These are phyloP conservation scores for Cyclotella cryptica DNA, from an alignment of 108 stramenopile species.

Conservation along the genomic window DNA sequence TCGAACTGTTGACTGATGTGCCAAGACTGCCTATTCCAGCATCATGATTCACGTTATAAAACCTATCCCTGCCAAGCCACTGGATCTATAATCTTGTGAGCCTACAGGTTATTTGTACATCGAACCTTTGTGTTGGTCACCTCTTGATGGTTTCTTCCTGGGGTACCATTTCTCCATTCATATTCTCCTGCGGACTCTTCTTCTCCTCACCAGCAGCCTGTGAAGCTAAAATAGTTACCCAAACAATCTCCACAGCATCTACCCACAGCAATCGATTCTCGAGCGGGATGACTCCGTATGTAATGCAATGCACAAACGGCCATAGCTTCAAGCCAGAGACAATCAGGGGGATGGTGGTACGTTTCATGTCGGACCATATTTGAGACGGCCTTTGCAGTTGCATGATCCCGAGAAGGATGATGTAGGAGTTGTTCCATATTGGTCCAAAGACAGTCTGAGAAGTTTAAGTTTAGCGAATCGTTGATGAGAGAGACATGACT, in stretches of 20 bases:
- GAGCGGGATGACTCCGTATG: conserved; percentile 79
- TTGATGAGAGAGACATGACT: neutral
- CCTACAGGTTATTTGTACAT: too few relatives aligned
- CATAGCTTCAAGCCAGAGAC: conserved; percentile 83
- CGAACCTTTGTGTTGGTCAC: too few relatives aligned
- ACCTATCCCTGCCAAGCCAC: too few relatives aligned
- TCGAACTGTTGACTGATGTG: too few relatives aligned
- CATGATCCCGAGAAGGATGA: conserved; percentile 69
- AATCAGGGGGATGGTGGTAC: conserved; percentile 79
- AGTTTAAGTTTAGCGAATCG: too few relatives aligned
- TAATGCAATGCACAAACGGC: conserved; percentile 87
- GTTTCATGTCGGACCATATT: conserved; percentile 77
- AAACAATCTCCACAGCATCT: conserved; percentile 88
- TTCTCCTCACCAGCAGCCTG: conserved; percentile 19
- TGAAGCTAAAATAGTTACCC: conserved; percentile 88
- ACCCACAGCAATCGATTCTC: conserved; percentile 90
- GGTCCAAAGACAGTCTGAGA: conserved; percentile 49
- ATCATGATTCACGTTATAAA: too few relatives aligned
- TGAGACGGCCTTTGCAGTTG: conserved; percentile 43
- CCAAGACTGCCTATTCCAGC: too few relatives aligned
- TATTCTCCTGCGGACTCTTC: too few relatives aligned
- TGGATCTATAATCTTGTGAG: too few relatives aligned
- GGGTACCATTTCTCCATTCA: too few relatives aligned
- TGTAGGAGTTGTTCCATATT: conserved; percentile 72
- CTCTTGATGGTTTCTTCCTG: too few relatives aligned